Conservation (phyloP, 176 grass and related monocot species). For the Eremochloa ophiuroides region DNA sequence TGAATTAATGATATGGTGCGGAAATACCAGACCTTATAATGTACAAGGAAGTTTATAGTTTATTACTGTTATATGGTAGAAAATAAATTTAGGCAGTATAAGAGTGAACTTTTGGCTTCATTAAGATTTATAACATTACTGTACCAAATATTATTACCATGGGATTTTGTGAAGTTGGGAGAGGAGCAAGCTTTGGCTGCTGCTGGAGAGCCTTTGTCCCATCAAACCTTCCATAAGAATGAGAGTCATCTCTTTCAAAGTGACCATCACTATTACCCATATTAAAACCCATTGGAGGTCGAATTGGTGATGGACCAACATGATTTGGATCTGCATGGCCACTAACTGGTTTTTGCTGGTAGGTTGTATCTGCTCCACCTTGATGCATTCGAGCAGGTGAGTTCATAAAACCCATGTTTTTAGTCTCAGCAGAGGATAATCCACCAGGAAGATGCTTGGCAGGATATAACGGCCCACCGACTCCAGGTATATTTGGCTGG, state of each 20-base stretch:
- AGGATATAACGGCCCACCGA: slow-evolving; percentile 29
- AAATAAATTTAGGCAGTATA: background rate
- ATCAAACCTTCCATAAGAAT: slow-evolving; percentile 51
- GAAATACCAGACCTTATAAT: background rate
- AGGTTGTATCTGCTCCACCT: slow-evolving; percentile 36
- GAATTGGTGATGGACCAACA: slow-evolving; percentile 38
- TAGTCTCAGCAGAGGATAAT: slow-evolving; percentile 32
- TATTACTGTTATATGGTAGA: background rate
- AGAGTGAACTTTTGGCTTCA: background rate
- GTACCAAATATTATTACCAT: slow-evolving; percentile 37
- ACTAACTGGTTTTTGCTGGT: slow-evolving; percentile 38
- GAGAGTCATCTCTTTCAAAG: slow-evolving; percentile 51
- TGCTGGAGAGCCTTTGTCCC: slow-evolving; percentile 48
- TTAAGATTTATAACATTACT: background rate
- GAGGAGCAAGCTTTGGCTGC: slow-evolving; percentile 72
- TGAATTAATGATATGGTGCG: background rate
- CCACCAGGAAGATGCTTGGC: slow-evolving; percentile 45
- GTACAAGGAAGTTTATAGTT: background rate
- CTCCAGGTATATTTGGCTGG: slow-evolving; percentile 38
- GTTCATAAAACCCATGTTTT: slow-evolving; percentile 27
- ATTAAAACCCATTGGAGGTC: slow-evolving; percentile 51
- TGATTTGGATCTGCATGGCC: slow-evolving; percentile 44
- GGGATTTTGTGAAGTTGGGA: slow-evolving; percentile 46
- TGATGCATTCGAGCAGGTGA: slow-evolving; percentile 45
- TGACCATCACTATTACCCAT: slow-evolving; percentile 47